These are phyloP conservation scores for Coemansia sp. DNA, from an alignment of 192 early-diverging fungal genomes.

Conservation along the genomic window DNA sequence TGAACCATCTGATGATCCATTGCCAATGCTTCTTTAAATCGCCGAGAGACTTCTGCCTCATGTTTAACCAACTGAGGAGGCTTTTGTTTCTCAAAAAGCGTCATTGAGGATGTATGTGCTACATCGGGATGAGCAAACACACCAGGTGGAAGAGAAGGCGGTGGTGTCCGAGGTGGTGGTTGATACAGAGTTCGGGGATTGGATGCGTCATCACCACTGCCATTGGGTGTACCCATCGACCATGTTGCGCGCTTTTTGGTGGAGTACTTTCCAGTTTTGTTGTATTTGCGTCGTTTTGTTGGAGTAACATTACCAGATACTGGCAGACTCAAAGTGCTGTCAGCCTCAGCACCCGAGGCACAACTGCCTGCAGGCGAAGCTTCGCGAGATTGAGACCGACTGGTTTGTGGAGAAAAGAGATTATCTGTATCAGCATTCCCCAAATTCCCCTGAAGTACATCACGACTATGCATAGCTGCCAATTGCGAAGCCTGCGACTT, in stretches of 20 bases:
- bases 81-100: slow-evolving; percentile 23
- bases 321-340: slow-evolving; percentile 5
- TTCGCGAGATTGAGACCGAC: slow-evolving; percentile 35
- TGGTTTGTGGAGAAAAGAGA: not conserved
- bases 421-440: slow-evolving; percentile 9
- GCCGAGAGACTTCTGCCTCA: slow-evolving; percentile 32
- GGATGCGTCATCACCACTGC: not conserved
- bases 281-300: slow-evolving; percentile 39
- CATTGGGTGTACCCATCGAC: not conserved
- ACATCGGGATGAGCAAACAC: slow-evolving; percentile 25
- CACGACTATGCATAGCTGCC: slow-evolving; percentile 42
- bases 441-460: slow-evolving; percentile 1
- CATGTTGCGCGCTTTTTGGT: slow-evolving; percentile 13
- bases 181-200: not conserved
- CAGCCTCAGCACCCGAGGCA: slow-evolving; percentile 27
- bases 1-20: slow-evolving; percentile 55
- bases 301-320: slow-evolving; percentile 21
- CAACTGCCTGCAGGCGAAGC: slow-evolving; percentile 30
- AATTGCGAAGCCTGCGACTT: slow-evolving; percentile 49
- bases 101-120: not conserved
- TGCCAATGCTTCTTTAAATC: slow-evolving; percentile 54
- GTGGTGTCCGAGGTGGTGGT: not conserved
- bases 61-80: slow-evolving; percentile 18
- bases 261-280: slow-evolving; percentile 39
- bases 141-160: not conserved